Base-by-base conservation (phyloP, 805 yeast genomes). In the Zygosaccharomyces lentus region DNA sequence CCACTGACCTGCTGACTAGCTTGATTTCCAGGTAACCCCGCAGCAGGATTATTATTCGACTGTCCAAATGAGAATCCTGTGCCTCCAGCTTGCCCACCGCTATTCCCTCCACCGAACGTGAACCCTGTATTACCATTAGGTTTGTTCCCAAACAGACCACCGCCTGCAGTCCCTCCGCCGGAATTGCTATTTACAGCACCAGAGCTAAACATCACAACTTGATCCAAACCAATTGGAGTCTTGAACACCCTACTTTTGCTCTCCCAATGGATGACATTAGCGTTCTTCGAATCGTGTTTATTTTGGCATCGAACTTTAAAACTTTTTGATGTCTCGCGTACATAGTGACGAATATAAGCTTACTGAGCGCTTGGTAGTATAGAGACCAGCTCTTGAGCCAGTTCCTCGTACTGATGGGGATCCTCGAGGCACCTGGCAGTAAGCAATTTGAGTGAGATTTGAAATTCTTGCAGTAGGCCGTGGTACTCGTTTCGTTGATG, bases 401-500 rank as follows among this genome's bases (percentile, higher is more conserved):
- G 42, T 5, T 41, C 38, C 12, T 47, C 27, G 37, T 48, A 52
- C 9, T 43, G 31, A 5, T 37, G 25, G 6, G 55, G 49, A 36
- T 54, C 52, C 12, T 47, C 52, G 6, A 58, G 41, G 36, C 66
- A 61, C 36, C 36, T 53, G 9, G 58, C 62, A 4, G 58, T 56
- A n/a, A 61, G 42, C 2, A 59, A 51, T 45, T 59, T 61, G 15
- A 63, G 45, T 13, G 64, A 59, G 6, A 58, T 48, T 39, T 59
- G 65, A 25, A 59, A 61, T 15, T 57, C 59, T 34, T 56, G 62
- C 12, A 62, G 43, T n/a, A 62, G 46, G 9, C 63, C 59, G 27
- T 60, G 65, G 42, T 58, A 59, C 37, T 61, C 67, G 36, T 62
- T 61, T 26, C 60, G 54, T 24, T 61, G 30, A 36, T 61, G 61